These are phyloP conservation scores for Parathielavia hyrcaniae DNA, from an alignment of 495 filamentous ascomycete genomes.

Conservation along the genomic window DNA sequence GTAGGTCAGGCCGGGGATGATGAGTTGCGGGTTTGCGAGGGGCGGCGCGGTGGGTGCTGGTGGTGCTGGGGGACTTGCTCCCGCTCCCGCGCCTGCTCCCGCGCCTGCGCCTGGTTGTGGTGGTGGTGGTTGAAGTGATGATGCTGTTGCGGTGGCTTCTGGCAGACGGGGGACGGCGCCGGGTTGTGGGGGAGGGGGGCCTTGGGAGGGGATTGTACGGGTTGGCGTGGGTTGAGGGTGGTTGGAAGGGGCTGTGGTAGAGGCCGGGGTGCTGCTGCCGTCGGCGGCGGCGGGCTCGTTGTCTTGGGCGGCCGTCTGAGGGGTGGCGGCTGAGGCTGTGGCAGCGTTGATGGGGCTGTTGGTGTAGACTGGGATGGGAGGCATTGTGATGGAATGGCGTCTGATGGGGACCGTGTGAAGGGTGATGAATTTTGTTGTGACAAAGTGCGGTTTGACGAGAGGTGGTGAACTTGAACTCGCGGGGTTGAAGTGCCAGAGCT, in stretches of 20 bases:
- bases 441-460: background rate
- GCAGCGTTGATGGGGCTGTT: constrained; percentile 53
- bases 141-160: constrained; percentile 9
- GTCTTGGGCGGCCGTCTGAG: constrained; percentile 41
- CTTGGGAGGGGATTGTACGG: constrained; percentile 23
- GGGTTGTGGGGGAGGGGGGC: constrained; percentile 57
- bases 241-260: constrained; percentile 34
- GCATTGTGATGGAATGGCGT: constrained; percentile 35
- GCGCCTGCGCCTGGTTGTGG: constrained; percentile 5
- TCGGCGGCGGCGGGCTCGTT: constrained; percentile 39
- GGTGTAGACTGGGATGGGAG: constrained; percentile 54
- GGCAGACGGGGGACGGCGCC: constrained; percentile 35
- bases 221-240: constrained; percentile 29
- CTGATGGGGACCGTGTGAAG: background rate
- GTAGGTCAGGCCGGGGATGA: constrained; percentile 29
- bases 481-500: too few species aligned
- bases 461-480: background rate
- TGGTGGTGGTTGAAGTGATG: background rate
- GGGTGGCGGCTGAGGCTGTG: constrained; percentile 46
- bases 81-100: background rate
- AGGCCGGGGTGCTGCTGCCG: constrained; percentile 42
- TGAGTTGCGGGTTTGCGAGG: constrained; percentile 55
- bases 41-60: constrained; percentile 29
- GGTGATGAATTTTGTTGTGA: background rate
- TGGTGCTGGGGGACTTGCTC: background rate